Evolutionary conservation across 768 basidiomycete genomes (phyloP).

Genomic region (Mycena sanguinolenta): DNA sequence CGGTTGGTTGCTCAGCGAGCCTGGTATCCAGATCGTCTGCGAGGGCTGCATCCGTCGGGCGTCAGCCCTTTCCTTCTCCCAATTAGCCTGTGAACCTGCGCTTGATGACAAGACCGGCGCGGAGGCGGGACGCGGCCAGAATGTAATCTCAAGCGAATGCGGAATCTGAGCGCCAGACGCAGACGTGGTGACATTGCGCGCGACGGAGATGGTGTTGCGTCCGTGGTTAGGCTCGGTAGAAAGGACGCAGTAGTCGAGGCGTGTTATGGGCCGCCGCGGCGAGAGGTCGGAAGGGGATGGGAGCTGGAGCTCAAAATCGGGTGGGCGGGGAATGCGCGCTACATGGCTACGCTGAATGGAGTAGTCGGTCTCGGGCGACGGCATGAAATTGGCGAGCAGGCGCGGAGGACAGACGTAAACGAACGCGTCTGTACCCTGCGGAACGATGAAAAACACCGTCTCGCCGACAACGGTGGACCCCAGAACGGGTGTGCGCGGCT

Average conservation of each 20-base stretch:
- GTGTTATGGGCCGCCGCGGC: neutral
- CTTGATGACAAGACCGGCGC: neutral
- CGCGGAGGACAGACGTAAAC: constrained; percentile 33
- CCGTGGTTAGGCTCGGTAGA: constrained; percentile 28
- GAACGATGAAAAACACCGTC: constrained; percentile 22
- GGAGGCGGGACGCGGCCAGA: constrained; percentile 33
- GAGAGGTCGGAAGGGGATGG: neutral
- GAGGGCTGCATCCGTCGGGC: constrained; percentile 11
- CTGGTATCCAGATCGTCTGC: constrained; percentile 22
- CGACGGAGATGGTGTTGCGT: constrained; percentile 27
- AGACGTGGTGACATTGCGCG: neutral
- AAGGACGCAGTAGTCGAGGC: constrained; percentile 23
- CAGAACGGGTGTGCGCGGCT: constrained; percentile 8
- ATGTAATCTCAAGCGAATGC: constrained; percentile 28
- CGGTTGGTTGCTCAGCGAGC: constrained; percentile 10
- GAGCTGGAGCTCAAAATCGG: neutral
- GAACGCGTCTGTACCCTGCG: constrained; percentile 3
- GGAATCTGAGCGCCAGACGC: neutral
- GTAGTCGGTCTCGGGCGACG: constrained; percentile 16
- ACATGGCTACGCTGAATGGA: constrained; percentile 33
- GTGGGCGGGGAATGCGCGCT: constrained; percentile 29
- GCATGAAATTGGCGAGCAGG: constrained; percentile 15
- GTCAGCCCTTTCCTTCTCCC: constrained; percentile 4
- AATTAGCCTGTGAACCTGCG: neutral
- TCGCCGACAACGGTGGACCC: constrained; percentile 23